phyloP scores from a whole-genome alignment of 805 yeast genomes.

The Ogataea methanolica region DNA sequence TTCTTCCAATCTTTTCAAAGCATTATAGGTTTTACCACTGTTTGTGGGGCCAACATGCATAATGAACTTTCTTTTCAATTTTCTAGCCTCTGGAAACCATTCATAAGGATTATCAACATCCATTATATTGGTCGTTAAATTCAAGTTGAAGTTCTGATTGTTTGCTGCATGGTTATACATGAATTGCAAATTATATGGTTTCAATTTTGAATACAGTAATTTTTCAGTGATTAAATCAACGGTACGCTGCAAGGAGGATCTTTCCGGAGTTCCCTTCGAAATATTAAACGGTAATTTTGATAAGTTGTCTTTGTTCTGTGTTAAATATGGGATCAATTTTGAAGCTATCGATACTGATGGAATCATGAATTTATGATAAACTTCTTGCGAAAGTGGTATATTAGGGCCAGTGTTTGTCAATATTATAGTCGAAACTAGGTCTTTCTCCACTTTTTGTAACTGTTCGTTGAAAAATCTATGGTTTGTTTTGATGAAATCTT shows the following conservation, averaged over 20 bases:
- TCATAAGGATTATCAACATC: conserved; percentile 59
- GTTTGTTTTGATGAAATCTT: conserved; percentile 8
- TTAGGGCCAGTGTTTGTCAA: background rate
- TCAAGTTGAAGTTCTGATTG: conserved; percentile 29
- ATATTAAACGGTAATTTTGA: conserved; percentile 8
- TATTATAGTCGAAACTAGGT: conserved; percentile 4
- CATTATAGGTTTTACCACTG: conserved; percentile 88
- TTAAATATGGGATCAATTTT: conserved; percentile 9
- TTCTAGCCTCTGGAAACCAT: conserved; percentile 85
- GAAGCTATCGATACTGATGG: conserved; percentile 11
- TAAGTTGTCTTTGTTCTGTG: conserved; percentile 7
- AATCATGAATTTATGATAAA: conserved; percentile 3
- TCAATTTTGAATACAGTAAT: conserved; percentile 25
- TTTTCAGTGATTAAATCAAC: conserved; percentile 24
- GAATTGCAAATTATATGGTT: conserved; percentile 26
- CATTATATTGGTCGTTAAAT: conserved; percentile 31
- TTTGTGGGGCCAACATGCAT: conserved; percentile 98
- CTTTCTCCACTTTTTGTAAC: conserved; percentile 3
- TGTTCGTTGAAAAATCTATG: conserved; percentile 2
- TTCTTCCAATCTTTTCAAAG: conserved; percentile 60
- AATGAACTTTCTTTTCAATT: conserved; percentile 70
- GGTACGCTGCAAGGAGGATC: conserved; percentile 9
- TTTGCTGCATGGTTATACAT: conserved; percentile 27
- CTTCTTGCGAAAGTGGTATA: conserved; percentile 6
- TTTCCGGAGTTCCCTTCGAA: background rate